Evolutionary conservation across 2,329 filamentous ascomycete species (phyloP).

Genomic region (Xylariales sp.): DNA sequence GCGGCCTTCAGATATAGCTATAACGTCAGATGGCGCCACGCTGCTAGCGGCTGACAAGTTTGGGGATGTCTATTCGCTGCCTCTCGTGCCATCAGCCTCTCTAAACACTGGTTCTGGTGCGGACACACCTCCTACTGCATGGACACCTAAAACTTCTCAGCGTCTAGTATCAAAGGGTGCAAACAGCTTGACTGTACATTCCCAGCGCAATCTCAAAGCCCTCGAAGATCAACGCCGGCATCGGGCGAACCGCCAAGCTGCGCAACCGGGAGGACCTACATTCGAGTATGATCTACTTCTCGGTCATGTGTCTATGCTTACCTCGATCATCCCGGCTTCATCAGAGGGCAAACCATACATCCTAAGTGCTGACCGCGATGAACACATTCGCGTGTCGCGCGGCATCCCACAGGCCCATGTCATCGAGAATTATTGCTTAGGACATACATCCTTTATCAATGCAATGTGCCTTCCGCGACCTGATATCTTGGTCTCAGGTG

Average conservation of each 20-base stretch:
- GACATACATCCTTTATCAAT: constrained; percentile 81
- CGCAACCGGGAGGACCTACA: constrained; percentile 32
- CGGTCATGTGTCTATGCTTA: constrained; percentile 94
- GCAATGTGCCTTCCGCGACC: constrained; percentile 63
- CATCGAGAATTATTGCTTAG: constrained; percentile 85
- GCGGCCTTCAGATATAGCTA: constrained; percentile 69
- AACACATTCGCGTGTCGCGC: constrained; percentile 83
- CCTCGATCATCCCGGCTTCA: constrained; percentile 58
- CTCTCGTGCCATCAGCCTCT: constrained; percentile 47
- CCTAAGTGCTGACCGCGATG: constrained; percentile 52
- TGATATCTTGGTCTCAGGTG: constrained; percentile 74
- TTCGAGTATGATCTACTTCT: constrained; percentile 78
- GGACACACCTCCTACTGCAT: too few species aligned
- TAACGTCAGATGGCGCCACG: constrained; percentile 64
- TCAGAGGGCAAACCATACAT: constrained; percentile 43
- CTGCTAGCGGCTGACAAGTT: constrained; percentile 92
- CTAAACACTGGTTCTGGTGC: constrained; percentile 3
- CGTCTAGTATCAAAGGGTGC: constrained; percentile 41
- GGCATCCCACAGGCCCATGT: constrained; percentile 78
- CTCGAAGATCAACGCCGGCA: constrained; percentile 54
- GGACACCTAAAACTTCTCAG: constrained; percentile 17
- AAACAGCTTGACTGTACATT: constrained; percentile 59
- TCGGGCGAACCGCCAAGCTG: constrained; percentile 26
- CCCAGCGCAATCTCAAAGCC: constrained; percentile 56
- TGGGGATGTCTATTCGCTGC: constrained; percentile 88